A percentile compares a stretch with the other conserved stretches of the same genome.
Evolutionary conservation across 148 eudicot species (phyloP).

Genomic region (Spergularia bocconei): DNA sequence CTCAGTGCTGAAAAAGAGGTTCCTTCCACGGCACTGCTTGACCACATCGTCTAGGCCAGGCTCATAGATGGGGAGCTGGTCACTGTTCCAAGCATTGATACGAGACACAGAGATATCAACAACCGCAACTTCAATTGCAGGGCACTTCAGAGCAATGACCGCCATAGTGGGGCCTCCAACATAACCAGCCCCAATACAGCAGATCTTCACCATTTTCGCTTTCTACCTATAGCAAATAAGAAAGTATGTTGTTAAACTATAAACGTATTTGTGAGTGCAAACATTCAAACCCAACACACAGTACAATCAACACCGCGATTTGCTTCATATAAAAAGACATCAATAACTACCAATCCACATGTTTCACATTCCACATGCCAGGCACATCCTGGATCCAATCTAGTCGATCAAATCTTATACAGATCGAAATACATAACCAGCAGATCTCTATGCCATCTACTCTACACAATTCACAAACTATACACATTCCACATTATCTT

Average conservation of each 20-base stretch:
- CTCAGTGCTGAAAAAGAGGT: conserved; percentile 77
- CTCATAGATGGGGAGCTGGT: conserved; percentile 58
- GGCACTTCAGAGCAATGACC: conserved; percentile 74
- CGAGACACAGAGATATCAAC: conserved; percentile 73
- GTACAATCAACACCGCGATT: neutral
- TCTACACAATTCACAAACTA: neutral
- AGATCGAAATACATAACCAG: neutral
- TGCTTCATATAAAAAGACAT: neutral
- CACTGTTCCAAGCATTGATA: conserved; percentile 64
- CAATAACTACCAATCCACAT: neutral
- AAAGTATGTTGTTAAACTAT: neutral
- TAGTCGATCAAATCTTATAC: neutral
- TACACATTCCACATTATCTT: neutral
- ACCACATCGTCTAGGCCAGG: conserved; percentile 69
- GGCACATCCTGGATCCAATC: neutral
- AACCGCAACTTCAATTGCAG: conserved; percentile 58
- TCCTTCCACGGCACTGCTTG: conserved; percentile 71
- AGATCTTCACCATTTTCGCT: conserved; percentile 73
- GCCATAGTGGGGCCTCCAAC: conserved; percentile 91
- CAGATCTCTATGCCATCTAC: neutral
- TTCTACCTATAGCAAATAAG: conserved; percentile 10
- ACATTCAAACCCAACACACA: neutral
- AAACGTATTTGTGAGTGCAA: neutral
- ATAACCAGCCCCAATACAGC: conserved; percentile 88
- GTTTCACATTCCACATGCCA: neutral